Evolutionary conservation across 225 moss, liverwort and hornwort species (phyloP).

Genomic region (Sphagnum tenellum): DNA sequence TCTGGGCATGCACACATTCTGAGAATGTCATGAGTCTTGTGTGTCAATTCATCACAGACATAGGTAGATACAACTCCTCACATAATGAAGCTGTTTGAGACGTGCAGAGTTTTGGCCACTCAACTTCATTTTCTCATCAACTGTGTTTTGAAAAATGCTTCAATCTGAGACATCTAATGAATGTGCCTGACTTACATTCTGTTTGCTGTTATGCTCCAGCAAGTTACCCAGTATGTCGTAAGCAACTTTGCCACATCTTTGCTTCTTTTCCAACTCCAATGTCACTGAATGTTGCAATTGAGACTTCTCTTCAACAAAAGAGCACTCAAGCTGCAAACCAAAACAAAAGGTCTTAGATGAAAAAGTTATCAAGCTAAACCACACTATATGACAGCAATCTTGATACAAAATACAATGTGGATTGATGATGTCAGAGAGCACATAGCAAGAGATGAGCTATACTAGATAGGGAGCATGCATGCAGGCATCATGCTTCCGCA

Average conservation of each 20-base stretch:
- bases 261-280: not conserved
- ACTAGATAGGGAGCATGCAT: too few relatives aligned
- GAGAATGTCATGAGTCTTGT: too few relatives aligned
- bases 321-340: not conserved
- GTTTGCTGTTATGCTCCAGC: constrained; percentile 20
- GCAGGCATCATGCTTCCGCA: too few relatives aligned
- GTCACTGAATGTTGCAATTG: not conserved
- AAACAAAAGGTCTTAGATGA: not conserved
- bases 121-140: not conserved
- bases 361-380: not conserved
- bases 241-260: constrained; percentile 15
- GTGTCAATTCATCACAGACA: too few relatives aligned
- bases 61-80: not conserved
- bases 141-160: not conserved
- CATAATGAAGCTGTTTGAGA: not conserved
- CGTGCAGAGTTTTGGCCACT: not conserved
- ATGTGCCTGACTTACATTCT: constrained; percentile 19
- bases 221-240: constrained; percentile 20
- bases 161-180: not conserved
- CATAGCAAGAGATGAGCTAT: too few relatives aligned
- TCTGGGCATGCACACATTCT: too few relatives aligned
- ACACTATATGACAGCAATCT: too few relatives aligned
- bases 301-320: not conserved
- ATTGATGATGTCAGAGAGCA: too few relatives aligned
- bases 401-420: too few relatives aligned